These are phyloP conservation scores for Puya raimondii DNA, from an alignment of 176 grass and related monocot species.

Conservation along the genomic window DNA sequence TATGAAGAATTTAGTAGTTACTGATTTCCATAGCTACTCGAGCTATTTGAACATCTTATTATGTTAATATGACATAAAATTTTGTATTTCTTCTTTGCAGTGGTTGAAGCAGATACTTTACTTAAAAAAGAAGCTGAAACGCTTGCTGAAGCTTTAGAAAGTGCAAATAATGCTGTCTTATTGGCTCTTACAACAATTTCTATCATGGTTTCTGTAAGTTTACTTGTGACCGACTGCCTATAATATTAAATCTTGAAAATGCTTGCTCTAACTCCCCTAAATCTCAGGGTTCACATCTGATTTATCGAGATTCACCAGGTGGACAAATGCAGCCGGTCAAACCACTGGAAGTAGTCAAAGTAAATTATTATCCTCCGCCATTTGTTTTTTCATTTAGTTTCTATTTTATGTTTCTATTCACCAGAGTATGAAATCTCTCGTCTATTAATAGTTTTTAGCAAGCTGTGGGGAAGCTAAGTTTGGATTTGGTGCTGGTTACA, in stretches of 20 bases:
- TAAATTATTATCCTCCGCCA: constrained; percentile 20
- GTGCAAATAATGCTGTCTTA: constrained; percentile 81
- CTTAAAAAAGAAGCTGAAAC: constrained; percentile 88
- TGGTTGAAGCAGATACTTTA: constrained; percentile 79
- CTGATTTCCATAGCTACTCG: background rate
- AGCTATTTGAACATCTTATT: constrained; percentile 15
- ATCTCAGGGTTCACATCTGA: constrained; percentile 49
- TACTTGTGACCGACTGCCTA: constrained; percentile 7
- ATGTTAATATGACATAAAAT: constrained; percentile 12
- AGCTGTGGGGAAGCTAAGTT: constrained; percentile 77
- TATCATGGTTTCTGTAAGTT: constrained; percentile 76
- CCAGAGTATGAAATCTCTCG: constrained; percentile 15
- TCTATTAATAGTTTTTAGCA: constrained; percentile 54
- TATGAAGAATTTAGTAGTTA: background rate
- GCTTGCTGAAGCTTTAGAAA: constrained; percentile 93
- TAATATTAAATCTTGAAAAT: constrained; percentile 16
- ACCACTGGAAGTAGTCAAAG: constrained; percentile 61
- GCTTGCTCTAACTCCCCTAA: constrained; percentile 9
- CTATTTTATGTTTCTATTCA: background rate
- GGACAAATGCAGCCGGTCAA: constrained; percentile 49
- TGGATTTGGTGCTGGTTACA: constrained; percentile 92
- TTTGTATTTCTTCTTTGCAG: constrained; percentile 28
- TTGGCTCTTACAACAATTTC: constrained; percentile 77
- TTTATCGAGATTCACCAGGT: constrained; percentile 54
- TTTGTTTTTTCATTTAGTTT: background rate